Conservation (phyloP, 805 yeast genomes). For the Teunomyces funiuensis region DNA sequence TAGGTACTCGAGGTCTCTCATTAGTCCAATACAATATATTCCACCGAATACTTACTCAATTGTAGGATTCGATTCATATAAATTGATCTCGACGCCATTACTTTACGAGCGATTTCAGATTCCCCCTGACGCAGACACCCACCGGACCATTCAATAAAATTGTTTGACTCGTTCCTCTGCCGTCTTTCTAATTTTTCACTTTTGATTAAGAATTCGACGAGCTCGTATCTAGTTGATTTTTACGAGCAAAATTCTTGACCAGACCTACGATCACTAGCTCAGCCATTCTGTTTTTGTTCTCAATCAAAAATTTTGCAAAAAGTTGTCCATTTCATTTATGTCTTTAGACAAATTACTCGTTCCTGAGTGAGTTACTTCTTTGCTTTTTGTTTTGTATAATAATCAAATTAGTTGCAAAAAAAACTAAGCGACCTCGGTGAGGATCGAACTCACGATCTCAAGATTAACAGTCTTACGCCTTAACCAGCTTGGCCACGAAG, state of each 20-base stretch:
- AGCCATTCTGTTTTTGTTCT: background rate
- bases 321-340: background rate
- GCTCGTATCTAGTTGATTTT: too few species aligned
- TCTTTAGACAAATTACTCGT: background rate
- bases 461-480: constrained; percentile 20
- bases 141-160: background rate
- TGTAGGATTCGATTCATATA: background rate
- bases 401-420: background rate
- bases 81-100: background rate
- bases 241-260: too few species aligned
- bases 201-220: too few species aligned
- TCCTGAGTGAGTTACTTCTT: too few species aligned
- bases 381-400: too few species aligned
- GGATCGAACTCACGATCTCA: constrained; percentile 18
- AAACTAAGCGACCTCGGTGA: constrained; percentile 17
- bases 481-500: constrained; percentile 20
- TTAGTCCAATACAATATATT: background rate
- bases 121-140: background rate
- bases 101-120: background rate
- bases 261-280: background rate
- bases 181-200: too few species aligned
- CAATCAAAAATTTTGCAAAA: background rate
- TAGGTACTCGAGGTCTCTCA: background rate
- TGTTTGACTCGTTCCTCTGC: too few species aligned
- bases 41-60: background rate